These are phyloP conservation scores for Mycena rosella DNA, from an alignment of 768 basidiomycete genomes.

Conservation along the genomic window DNA sequence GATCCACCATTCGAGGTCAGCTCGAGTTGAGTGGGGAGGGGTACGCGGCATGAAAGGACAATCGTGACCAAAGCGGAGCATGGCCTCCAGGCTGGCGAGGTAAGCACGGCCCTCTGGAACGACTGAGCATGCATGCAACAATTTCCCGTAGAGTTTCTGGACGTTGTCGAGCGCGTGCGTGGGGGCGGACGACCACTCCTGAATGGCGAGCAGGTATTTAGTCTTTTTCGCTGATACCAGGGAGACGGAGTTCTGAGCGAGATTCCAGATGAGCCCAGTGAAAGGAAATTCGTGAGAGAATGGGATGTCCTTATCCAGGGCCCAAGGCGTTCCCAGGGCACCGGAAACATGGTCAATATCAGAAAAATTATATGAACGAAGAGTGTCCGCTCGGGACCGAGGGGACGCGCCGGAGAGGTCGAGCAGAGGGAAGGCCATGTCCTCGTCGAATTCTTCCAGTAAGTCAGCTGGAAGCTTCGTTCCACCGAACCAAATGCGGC, in stretches of 20 bases:
- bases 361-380: constrained; percentile 21
- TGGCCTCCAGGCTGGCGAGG: constrained; percentile 54
- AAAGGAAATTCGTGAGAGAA: constrained; percentile 17
- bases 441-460: constrained; percentile 24
- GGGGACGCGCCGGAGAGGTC: constrained; percentile 30
- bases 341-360: constrained; percentile 38
- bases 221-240: no score
- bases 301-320: constrained; percentile 31
- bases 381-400: no score
- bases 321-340: constrained; percentile 39
- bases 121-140: constrained; percentile 49
- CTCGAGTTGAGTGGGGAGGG: constrained; percentile 46
- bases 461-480: constrained; percentile 4
- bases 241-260: no score
- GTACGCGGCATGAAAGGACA: constrained; percentile 43
- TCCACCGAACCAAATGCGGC: constrained; percentile 21
- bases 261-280: constrained; percentile 5
- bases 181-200: not conserved
- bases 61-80: constrained; percentile 43
- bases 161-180: constrained; percentile 50
- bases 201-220: no score
- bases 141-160: constrained; percentile 54
- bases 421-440: constrained; percentile 17
- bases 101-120: constrained; percentile 49
- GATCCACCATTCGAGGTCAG: constrained; percentile 52